A percentile compares a stretch with the other conserved stretches of the same genome.
These are phyloP conservation scores for Saccharomycopsis sp. DNA, from an alignment of 805 yeast species.

Conservation along the genomic window DNA sequence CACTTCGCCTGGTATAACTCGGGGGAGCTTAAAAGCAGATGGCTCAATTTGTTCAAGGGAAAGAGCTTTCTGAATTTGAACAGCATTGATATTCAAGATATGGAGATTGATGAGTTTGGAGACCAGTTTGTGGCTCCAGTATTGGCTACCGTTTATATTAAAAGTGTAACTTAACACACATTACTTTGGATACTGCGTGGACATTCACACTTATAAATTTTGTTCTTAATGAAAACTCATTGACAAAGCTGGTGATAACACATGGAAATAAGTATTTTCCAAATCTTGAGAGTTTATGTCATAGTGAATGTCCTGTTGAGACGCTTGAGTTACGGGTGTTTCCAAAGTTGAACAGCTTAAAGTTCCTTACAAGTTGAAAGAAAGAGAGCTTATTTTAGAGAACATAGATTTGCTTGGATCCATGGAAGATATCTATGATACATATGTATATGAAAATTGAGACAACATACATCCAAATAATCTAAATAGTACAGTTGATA, in stretches of 20 bases:
- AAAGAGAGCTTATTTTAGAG: too few species aligned
- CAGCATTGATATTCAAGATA: not conserved
- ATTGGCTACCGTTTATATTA: not conserved
- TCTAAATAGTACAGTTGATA: too few species aligned
- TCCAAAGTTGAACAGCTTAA: not conserved
- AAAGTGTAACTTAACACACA: not conserved
- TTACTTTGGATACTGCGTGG: not conserved
- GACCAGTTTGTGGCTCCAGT: not conserved
- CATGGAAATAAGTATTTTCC: not conserved
- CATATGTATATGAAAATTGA: too few species aligned
- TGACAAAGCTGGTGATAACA: not conserved
- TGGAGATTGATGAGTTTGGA: not conserved
- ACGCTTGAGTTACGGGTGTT: not conserved
- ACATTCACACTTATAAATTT: not conserved
- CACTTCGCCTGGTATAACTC: not conserved
- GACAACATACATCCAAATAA: too few species aligned
- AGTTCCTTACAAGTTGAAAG: too few species aligned
- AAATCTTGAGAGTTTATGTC: not conserved
- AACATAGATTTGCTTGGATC: too few species aligned
- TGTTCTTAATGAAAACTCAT: not conserved
- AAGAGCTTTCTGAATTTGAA: not conserved
- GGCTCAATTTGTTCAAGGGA: not conserved
- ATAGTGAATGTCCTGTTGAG: not conserved
- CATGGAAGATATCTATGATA: too few species aligned
- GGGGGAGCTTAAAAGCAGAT: not conserved